Base-by-base conservation (phyloP, 1,284 basidiomycete genomes). In the Cryptococcus sp. region DNA sequence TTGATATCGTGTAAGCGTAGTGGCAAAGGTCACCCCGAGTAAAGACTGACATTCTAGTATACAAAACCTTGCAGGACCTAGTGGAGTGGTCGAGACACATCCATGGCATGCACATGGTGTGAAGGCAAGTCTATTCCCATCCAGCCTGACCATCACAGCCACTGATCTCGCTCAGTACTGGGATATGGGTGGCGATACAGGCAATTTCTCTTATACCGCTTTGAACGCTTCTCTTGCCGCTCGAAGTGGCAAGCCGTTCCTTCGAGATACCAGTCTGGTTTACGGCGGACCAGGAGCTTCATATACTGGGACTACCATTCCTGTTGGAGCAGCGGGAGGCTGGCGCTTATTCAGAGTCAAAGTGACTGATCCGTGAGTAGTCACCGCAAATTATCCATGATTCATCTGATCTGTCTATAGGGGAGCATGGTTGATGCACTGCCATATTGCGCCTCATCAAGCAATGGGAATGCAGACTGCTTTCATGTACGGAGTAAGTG, bases 61-160 rank as follows among this genome's bases (percentile, higher is more conserved):
- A 4, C 51, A 49, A 36, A 55, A 50, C 31, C 41, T 35, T 13
- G 48, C 57, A 14, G 52, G 57, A 4, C 47, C 51, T 7, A 31
- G 47, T 14, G 55, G 55, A 10, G 37, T 53, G 41, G 58, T 46
- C 14, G 58, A 59, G 31, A 38, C 58, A 14, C 58, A 59, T 37
- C 55, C 58, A 15, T 59, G 54, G 54, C 58, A 59, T 45, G 30
- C 43, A 7, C 58, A 59, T 34, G 58, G 58, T 14, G 41, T 35
- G 11, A 59, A 59, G 50, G 56, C 49, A 48, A 23, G 55, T 33
- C 15, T 10, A 10, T 13, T 42, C 32, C 10, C 36, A n/a, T 23
- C 23, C 32, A 15, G 42, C 4, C 11, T 31, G 41, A 7, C 35
- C 32, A 42, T 15, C 30, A 10, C 34, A 38, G 13, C 30, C 11